Conservation (phyloP, 768 basidiomycete species). For the Leucogyrophana mollusca region DNA sequence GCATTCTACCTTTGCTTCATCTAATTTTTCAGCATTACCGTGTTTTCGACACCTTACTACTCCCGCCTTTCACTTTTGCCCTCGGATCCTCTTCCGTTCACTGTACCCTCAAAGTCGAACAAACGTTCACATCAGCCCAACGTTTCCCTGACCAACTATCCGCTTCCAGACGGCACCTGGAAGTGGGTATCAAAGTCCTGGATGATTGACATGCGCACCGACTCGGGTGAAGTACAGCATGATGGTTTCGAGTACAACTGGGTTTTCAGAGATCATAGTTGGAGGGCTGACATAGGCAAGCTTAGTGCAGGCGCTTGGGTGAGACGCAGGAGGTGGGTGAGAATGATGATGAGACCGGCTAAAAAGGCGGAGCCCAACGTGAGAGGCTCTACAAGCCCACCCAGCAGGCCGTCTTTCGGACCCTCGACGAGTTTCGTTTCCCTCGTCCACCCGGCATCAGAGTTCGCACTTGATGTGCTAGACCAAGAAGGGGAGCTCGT, state of each 20-base stretch:
- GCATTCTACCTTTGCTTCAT: slow-evolving; percentile 1
- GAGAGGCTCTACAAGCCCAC: background rate
- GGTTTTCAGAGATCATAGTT: slow-evolving; percentile 63
- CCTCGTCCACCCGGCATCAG: slow-evolving; percentile 26
- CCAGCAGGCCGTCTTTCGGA: background rate
- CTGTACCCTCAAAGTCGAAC: slow-evolving; percentile 44
- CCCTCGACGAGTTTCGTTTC: slow-evolving; percentile 27
- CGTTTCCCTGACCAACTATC: slow-evolving; percentile 60
- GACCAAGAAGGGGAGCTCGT: slow-evolving; percentile 34
- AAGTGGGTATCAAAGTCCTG: slow-evolving; percentile 76
- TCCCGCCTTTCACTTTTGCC: slow-evolving; percentile 70
- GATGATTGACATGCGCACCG: slow-evolving; percentile 89
- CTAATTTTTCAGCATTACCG: slow-evolving; percentile 45
- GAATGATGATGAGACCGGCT: slow-evolving; percentile 78
- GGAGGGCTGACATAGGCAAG: slow-evolving; percentile 61
- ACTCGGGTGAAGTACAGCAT: slow-evolving; percentile 70
- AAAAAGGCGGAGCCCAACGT: slow-evolving; percentile 11
- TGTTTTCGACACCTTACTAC: slow-evolving; percentile 74
- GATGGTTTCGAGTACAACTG: slow-evolving; percentile 90
- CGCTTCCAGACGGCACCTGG: slow-evolving; percentile 80
- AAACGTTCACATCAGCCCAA: slow-evolving; percentile 49
- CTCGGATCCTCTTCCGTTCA: slow-evolving; percentile 72
- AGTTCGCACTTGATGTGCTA: slow-evolving; percentile 9
- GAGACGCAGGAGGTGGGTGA: slow-evolving; percentile 76
- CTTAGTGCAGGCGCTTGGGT: slow-evolving; percentile 72